Conservation (phyloP, 1,139 yeast species). For the Wickerhamomyces sp. region DNA sequence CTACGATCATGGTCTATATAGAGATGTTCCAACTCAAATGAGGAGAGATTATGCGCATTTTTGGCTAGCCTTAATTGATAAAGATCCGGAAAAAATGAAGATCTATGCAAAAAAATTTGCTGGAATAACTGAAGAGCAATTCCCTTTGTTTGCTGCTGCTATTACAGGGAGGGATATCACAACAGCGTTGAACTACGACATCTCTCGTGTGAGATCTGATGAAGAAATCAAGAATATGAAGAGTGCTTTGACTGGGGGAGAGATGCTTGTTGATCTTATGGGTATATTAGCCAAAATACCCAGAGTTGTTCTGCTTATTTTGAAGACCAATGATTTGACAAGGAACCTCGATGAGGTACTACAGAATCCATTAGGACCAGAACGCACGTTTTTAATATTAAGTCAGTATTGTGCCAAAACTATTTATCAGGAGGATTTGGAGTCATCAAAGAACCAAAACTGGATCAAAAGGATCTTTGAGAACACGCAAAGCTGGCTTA, state of each 20-base stretch:
- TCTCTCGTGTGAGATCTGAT: slow-evolving; percentile 48
- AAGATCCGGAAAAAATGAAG: slow-evolving; percentile 61
- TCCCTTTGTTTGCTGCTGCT: slow-evolving; percentile 85
- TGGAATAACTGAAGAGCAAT: slow-evolving; percentile 72
- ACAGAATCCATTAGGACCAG: slow-evolving; percentile 81
- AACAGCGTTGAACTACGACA: slow-evolving; percentile 64
- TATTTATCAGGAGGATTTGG: slow-evolving; percentile 60
- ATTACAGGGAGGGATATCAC: slow-evolving; percentile 84
- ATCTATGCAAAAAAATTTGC: slow-evolving; percentile 76
- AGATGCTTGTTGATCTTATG: slow-evolving; percentile 75
- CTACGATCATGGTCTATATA: slow-evolving; percentile 92
- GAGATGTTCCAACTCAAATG: slow-evolving; percentile 75
- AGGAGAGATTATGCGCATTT: slow-evolving; percentile 84
- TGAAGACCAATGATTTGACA: slow-evolving; percentile 92
- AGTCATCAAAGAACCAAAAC: slow-evolving; percentile 31
- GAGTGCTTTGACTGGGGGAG: slow-evolving; percentile 51
- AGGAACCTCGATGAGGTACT: slow-evolving; percentile 82
- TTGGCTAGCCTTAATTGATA: slow-evolving; percentile 85
- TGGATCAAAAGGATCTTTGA: slow-evolving; percentile 36
- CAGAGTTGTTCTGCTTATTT: slow-evolving; percentile 72
- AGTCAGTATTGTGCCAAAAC: slow-evolving; percentile 85
- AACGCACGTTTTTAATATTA: slow-evolving; percentile 82
- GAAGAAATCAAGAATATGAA: slow-evolving; percentile 66
- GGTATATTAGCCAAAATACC: slow-evolving; percentile 77
- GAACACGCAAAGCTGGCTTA: slow-evolving; percentile 43